Base-by-base conservation (phyloP, 176 grass and related monocot species). In the Calamus simplicifolius region DNA sequence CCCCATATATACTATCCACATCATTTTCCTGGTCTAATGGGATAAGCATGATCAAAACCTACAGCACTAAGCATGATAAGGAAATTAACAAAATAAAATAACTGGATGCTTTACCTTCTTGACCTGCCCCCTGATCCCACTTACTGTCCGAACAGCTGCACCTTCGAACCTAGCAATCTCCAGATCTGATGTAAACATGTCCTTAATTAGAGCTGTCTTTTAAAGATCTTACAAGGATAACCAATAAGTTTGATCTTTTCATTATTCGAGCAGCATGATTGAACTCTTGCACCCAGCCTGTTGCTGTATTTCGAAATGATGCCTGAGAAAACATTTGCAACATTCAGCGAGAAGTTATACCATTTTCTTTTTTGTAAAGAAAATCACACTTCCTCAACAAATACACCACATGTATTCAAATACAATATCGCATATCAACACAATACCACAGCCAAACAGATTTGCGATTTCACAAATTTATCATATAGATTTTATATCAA, bases 101-200 rank as follows among this genome's bases (percentile, higher is more conserved):
- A 4, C 59, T 30, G 51, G 51, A 69, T 27, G 56, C 25, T 62
- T 81, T 85, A 98, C 93, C 93, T 92, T 98, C 75, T 98, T 92
- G 75, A 98, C 81, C 75, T 92, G 87, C 69, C 93, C 93, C 72
- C 87, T 77, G 35, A 98, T 82, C 69, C 87, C 87, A 77, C 93
- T 92, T 50, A 92, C 87, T 29, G 93, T 98, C 52, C 81, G 51
- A 70, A 98, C 78, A 8, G 93, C 58, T 8, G 93, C 87, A 80
- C 93, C 84, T 91, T 98, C 93, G 75, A 98, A 98, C 67, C 84
- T 84, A 75, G 93, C 93, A 85, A 98, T 75, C 76, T 98, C 87
- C 61, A 98, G 74, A 77, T 88, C 87, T 56, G 93, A 92, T 70
- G 87, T 98, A 63, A 98, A 98, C 93, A 98, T 92, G 59, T 86